Evolutionary conservation across 2,329 filamentous ascomycete genomes (phyloP).

Genomic region (Hypocreales sp.): DNA sequence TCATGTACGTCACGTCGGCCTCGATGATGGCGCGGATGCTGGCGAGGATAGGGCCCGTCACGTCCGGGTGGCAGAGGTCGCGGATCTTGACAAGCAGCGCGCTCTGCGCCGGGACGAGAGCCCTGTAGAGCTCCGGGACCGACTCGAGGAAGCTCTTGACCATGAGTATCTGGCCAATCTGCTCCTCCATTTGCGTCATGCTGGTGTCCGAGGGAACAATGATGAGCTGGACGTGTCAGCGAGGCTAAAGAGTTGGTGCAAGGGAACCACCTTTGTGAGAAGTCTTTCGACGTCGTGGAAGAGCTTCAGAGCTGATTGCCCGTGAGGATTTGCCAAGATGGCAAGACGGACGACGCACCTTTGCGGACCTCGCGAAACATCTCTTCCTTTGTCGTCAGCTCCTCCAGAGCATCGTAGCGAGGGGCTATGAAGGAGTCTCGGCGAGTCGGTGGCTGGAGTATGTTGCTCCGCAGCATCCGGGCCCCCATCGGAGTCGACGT

Average conservation of each 20-base stretch:
- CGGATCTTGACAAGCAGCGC: constrained; percentile 52
- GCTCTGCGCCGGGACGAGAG: constrained; percentile 48
- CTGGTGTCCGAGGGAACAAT: constrained; percentile 52
- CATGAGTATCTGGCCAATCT: constrained; percentile 75
- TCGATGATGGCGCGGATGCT: constrained; percentile 62
- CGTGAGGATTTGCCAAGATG: background rate
- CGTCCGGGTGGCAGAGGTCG: constrained; percentile 50
- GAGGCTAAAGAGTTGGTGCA: too few species aligned
- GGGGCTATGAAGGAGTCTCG: constrained; percentile 47
- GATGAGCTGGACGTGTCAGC: constrained; percentile 42
- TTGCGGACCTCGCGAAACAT: constrained; percentile 67
- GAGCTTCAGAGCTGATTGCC: constrained; percentile 45
- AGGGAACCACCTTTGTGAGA: constrained; percentile 43
- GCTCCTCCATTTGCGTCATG: constrained; percentile 58
- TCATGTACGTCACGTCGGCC: constrained; percentile 64
- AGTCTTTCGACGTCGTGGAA: constrained; percentile 71
- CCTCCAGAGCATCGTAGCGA: constrained; percentile 71
- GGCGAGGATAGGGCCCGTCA: constrained; percentile 42
- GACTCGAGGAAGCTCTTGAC: constrained; percentile 66
- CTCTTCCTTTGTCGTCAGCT: constrained; percentile 67
- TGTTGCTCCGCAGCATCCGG: constrained; percentile 67
- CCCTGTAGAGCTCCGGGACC: constrained; percentile 51
- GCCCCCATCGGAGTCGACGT: constrained; percentile 81
- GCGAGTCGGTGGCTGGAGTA: constrained; percentile 74
- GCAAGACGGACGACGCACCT: constrained; percentile 27